Evolutionary conservation across 2,329 filamentous ascomycete species (phyloP), one percentile per base, ranked within the genome.

Genomic region (Arthrobotrys sphaeroides): DNA sequence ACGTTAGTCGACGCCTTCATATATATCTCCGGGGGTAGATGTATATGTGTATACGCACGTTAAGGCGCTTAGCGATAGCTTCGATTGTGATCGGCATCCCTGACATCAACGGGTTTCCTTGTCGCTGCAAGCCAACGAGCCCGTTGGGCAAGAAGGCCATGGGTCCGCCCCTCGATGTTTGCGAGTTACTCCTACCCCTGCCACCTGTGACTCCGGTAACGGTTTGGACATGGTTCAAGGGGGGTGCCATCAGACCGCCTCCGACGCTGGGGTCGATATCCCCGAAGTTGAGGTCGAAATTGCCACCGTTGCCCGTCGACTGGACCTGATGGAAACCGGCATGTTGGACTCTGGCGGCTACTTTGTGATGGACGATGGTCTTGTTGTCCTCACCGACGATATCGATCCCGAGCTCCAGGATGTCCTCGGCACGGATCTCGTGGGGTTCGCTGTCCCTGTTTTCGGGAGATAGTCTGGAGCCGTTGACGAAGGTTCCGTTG

Each of bases 371-470:
- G 12, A 99, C 94, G 26, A 99, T 93, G 0, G 94, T 97, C 84
- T 97, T 98, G 82, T 98, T 94, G 82, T 99, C 95, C 82, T 99
- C 95, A 83, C 93, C 97, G 60, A 99, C 94, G 81, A 99, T 99
- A 81, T 99, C 95, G 80, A 99, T 99, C 67, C 95, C 95, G 36
- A 99, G 87, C 81, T 99, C 95, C 62, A 99, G 85, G 77, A 95
- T 92, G 81, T 99, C 95, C 78, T 93, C 90, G 73, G 94, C 93
- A 80, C 94, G 90, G 33, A 99, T 85, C 81, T 98, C 94, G 81
- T 97, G 93, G 0, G 95, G 94, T 77, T 98, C 95, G 0, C 94
- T 98, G 83, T 99, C 95, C 79, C 94, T 89, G 80, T 97, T 99
- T 82, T 99, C 95, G 64, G 90, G 92, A 1, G 95, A 98, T 73